Evolutionary conservation across 495 filamentous ascomycete species (phyloP), one percentile per base, ranked within the genome.

Genomic region (Penicillium pulvis): DNA sequence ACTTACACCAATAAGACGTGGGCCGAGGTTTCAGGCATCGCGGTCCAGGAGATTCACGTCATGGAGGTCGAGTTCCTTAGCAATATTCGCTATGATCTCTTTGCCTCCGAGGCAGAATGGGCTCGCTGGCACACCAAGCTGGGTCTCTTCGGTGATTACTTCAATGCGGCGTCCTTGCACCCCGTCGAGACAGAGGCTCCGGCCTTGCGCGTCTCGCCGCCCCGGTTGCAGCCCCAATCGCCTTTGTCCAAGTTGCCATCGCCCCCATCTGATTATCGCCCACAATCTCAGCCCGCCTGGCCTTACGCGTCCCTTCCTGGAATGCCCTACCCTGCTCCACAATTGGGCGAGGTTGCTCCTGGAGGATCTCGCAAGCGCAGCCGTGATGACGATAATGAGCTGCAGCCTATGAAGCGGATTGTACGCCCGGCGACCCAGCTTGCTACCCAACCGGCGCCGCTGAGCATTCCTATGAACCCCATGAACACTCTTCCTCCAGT

Each of bases 21-120:
- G 95, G 94, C 95, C 14, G 95, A 99, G 64, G 95, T 99, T 44
- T 97, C 95, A 24, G 88, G 91, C 17, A 96, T 99, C 57, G 88
- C 90, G 4, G 95, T 98, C 12, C 86, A 86, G 53, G 95, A 99
- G 73, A 96, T 99, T 43, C 95, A 99, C 68, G 86, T 97, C 41
- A 99, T 99, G 95, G 95, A 99, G 70, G 95, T 99, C 0, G 95
- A 99, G 71, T 99, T 99, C 66, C 80, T 99, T 56, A 97, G 94
- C 79, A 98, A 99, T 69, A 94, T 99, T 85, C 86, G 92, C 65
- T 99, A 99, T 70, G 91, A 89, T 60, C 80, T 99, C 1, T 88
- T 91, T 67, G 89, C 89, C 1, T 95, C 92, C 0, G 83, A 92
- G 66, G 74, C 73, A 30, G 82, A 96, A 68, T 99, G 95, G 95